Conservation (phyloP, 768 basidiomycete species). For the Auriscalpium orientale region DNA sequence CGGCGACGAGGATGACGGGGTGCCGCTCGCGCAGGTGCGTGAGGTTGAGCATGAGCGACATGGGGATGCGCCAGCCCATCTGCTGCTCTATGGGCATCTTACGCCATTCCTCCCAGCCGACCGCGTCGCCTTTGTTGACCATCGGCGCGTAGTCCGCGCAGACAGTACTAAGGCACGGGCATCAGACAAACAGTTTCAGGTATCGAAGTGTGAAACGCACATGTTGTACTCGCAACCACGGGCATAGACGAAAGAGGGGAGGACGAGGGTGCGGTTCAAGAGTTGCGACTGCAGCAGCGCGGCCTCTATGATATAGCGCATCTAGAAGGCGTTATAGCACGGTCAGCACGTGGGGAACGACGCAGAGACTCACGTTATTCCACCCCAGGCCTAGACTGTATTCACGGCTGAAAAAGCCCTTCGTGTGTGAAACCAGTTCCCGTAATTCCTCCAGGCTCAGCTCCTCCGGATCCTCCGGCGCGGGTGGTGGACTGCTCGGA, state of each 20-base stretch:
- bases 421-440: constrained; percentile 28
- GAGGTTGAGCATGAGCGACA: constrained; percentile 35
- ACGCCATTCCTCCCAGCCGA: constrained; percentile 36
- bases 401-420: constrained; percentile 38
- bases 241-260: constrained; percentile 40
- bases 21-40: constrained; percentile 30
- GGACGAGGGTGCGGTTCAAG: constrained; percentile 34
- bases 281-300: constrained; percentile 35
- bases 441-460: constrained; percentile 26
- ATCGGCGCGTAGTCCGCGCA: constrained; percentile 36
- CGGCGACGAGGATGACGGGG: constrained; percentile 34
- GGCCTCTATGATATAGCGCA: constrained; percentile 43
- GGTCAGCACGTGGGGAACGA: neutral
- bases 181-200: neutral
- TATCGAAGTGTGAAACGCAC: constrained; percentile 14
- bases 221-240: constrained; percentile 36
- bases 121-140: constrained; percentile 38
- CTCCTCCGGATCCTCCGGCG: constrained; percentile 2
- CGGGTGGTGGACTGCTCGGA: neutral
- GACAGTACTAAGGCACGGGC: constrained; percentile 18
- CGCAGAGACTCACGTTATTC: constrained; percentile 34
- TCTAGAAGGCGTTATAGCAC: constrained; percentile 18
- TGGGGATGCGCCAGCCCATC: constrained; percentile 30
- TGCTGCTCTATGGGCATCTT: constrained; percentile 28
- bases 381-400: constrained; percentile 38